Evolutionary conservation across 768 basidiomycete species (phyloP), one percentile per base, ranked within the genome.

Genomic region (Phanerochaete carnosa): DNA sequence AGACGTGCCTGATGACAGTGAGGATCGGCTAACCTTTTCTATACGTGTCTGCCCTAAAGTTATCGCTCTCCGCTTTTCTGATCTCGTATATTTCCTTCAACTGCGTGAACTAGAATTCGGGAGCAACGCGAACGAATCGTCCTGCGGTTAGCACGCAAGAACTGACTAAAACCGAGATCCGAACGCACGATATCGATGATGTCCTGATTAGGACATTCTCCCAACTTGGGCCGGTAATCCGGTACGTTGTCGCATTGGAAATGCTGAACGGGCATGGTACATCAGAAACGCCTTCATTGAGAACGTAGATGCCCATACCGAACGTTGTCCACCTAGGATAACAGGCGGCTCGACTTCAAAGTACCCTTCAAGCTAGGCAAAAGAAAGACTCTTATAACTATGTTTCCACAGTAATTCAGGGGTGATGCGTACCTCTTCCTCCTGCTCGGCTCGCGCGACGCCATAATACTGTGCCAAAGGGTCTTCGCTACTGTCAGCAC

Each of bases 381-480:
- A 35, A 43, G 23, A 26, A 52, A 12, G 50, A 4, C 28, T 23
- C 22, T 39, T 33, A 61, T 51, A 49, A 45, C 45, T 45, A n/a
- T 9, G 32, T 7, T 7, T 35, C 33, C 33, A 6, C 6, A 13
- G 33, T 13, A 13, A 35, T 35, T 13, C 33, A 7, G 33, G 33
- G 33, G 7, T 35, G 13, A 13, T 8, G 50, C 60, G 25, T 30
- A 62, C 57, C 51, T 58, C 61, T 45, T 70, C 75, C 26, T 83
- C 81, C 26, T 65, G 70, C 39, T 83, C 80, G 19, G 77, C 81
- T 51, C 72, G 79, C 1, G 88, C 89, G 64, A 78, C 72, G 2
- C 74, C 77, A 65, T 90, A 90, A 66, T 87, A 89, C 62, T 85
- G 80, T 0, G 82, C 81, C 55, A 91, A 73, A 0, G 89, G 87